Conservation (phyloP, 441 rosid species). For the Pelargonium myrrhifolium region DNA sequence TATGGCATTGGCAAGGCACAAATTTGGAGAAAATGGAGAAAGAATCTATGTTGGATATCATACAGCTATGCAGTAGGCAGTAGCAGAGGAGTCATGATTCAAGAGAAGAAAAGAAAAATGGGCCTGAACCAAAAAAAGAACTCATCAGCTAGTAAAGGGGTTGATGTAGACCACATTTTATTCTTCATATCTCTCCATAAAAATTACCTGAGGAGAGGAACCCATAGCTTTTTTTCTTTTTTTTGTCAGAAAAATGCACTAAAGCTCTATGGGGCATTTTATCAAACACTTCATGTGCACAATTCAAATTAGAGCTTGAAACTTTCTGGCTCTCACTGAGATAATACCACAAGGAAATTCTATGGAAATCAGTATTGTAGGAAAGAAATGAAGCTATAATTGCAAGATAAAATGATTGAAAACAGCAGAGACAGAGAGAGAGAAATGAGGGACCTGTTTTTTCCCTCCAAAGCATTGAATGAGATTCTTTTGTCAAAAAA, state of each 20-base stretch:
- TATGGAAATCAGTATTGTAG: neutral
- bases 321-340: neutral
- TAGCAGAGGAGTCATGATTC: conserved; percentile 45
- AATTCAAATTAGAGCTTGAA: neutral
- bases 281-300: conserved; percentile 9
- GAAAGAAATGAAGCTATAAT: conserved; percentile 18
- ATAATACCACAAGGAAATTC: conserved; percentile 14
- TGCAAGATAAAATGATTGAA: conserved; percentile 13
- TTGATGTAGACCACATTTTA: conserved; percentile 32
- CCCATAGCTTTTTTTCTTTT: conserved; percentile 9
- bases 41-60: conserved; percentile 24
- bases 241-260: conserved; percentile 34
- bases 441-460: neutral
- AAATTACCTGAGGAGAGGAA: conserved; percentile 15
- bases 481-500: conserved; percentile 31
- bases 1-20: neutral
- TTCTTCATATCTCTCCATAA: conserved; percentile 15
- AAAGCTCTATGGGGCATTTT: conserved; percentile 17
- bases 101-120: conserved; percentile 30
- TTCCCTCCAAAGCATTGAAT: conserved; percentile 22
- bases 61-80: conserved; percentile 57
- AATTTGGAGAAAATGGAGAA: neutral
- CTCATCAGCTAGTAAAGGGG: conserved; percentile 14
- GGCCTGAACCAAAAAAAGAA: conserved; percentile 17
- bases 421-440: conserved; percentile 12